A percentile compares a stretch with the other conserved stretches of the same genome.
Evolutionary conservation across 2,329 filamentous ascomycete genomes (phyloP).

Genomic region (Calonectria hawksworthii): DNA sequence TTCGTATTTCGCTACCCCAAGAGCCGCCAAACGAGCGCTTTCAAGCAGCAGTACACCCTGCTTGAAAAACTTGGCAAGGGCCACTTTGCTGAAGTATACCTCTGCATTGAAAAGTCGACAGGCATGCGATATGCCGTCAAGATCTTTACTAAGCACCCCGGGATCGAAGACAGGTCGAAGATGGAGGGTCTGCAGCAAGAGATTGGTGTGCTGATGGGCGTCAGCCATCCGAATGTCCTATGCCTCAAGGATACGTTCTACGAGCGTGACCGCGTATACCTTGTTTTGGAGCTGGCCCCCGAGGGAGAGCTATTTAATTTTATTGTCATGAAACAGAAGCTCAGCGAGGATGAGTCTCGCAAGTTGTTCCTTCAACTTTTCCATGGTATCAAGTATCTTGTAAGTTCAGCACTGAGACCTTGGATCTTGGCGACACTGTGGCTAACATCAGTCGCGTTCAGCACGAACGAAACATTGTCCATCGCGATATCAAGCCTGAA

Average conservation of each 20-base stretch:
- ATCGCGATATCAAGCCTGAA: slow-evolving; percentile 97
- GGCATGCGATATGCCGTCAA: slow-evolving; percentile 93
- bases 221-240: slow-evolving; percentile 92
- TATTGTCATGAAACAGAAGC: slow-evolving; percentile 91
- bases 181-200: slow-evolving; percentile 92
- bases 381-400: slow-evolving; percentile 93
- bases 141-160: slow-evolving; percentile 88
- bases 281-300: slow-evolving; percentile 90
- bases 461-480: slow-evolving; percentile 98
- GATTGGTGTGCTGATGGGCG: slow-evolving; percentile 96
- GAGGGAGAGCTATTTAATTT: slow-evolving; percentile 97
- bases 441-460: slow-evolving; percentile 54
- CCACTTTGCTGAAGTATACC: slow-evolving; percentile 93
- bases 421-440: not conserved
- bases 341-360: slow-evolving; percentile 86
- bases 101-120: slow-evolving; percentile 87
- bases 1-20: slow-evolving; percentile 95
- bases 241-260: slow-evolving; percentile 97
- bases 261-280: slow-evolving; percentile 89
- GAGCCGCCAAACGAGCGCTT: slow-evolving; percentile 79
- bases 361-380: slow-evolving; percentile 94
- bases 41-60: slow-evolving; percentile 88
- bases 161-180: slow-evolving; percentile 86
- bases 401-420: slow-evolving; percentile 60
- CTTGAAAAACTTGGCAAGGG: slow-evolving; percentile 92